Percentiles rank a stretch among this genome's conserved stretches.
Conservation (phyloP, 1,284 basidiomycete species). For the Melampsora larici-populina region DNA sequence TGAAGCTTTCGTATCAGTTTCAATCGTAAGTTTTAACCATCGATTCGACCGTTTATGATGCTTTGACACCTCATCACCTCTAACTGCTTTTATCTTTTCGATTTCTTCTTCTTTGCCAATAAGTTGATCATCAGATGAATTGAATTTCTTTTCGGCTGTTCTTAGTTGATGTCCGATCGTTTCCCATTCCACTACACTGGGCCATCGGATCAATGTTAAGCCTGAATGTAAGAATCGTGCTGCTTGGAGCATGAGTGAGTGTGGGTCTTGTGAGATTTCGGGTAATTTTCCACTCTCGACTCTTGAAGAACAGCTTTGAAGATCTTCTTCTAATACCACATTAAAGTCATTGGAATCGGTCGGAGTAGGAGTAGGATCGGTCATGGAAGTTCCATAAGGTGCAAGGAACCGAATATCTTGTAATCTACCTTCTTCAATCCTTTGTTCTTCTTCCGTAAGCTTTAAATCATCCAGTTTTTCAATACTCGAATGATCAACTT, state of each 20-base stretch:
- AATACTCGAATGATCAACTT: not conserved
- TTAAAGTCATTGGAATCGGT: too few relatives aligned
- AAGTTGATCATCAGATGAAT: not conserved
- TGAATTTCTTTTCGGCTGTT: not conserved
- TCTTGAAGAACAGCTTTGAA: not conserved
- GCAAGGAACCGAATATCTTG: conserved; percentile 7
- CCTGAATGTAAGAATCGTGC: conserved; percentile 34
- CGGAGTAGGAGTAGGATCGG: not conserved
- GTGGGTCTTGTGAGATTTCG: conserved; percentile 15
- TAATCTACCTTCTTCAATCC: not conserved
- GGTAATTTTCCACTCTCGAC: not conserved
- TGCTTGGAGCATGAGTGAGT: conserved; percentile 34
- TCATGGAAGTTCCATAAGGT: conserved; percentile 11
- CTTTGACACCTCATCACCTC: not conserved
- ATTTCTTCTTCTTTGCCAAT: not conserved
- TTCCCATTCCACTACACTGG: conserved; percentile 17
- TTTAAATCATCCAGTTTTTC: not conserved
- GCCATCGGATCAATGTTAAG: conserved; percentile 23
- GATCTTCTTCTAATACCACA: too few relatives aligned
- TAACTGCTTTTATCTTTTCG: not conserved
- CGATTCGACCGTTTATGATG: not conserved
- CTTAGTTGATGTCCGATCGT: not conserved
- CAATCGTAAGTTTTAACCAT: not conserved
- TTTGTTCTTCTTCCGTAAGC: conserved; percentile 3
- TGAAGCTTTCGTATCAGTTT: not conserved